Evolutionary conservation across 192 early-diverging fungal genomes (phyloP).

Genomic region (Coemansia sp.): DNA sequence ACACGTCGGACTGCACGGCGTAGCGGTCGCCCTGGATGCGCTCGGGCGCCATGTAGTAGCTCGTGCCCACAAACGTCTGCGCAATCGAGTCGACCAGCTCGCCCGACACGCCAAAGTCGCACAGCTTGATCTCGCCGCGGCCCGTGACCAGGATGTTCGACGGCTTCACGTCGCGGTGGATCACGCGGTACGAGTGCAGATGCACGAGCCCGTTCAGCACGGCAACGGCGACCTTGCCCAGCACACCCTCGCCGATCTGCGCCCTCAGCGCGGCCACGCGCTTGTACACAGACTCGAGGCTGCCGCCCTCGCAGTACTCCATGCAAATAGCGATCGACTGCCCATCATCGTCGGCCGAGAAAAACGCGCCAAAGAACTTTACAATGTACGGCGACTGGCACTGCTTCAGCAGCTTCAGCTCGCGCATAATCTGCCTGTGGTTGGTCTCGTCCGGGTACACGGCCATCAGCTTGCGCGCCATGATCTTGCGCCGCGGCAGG

Average conservation of each 20-base stretch:
- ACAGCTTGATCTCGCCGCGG: slow-evolving; percentile 90
- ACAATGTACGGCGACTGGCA: slow-evolving; percentile 95
- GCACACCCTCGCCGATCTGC: slow-evolving; percentile 82
- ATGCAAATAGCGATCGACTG: slow-evolving; percentile 88
- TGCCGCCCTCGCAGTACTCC: slow-evolving; percentile 95
- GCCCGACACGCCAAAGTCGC: slow-evolving; percentile 96
- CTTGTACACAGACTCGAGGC: slow-evolving; percentile 90
- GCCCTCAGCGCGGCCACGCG: slow-evolving; percentile 62
- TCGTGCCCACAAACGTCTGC: slow-evolving; percentile 95
- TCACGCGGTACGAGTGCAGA: slow-evolving; percentile 79
- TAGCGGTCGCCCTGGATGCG: slow-evolving; percentile 90
- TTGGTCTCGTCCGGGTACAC: slow-evolving; percentile 66
- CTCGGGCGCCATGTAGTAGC: slow-evolving; percentile 97
- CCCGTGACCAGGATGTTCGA: slow-evolving; percentile 94
- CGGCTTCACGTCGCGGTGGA: slow-evolving; percentile 98
- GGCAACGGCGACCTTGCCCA: slow-evolving; percentile 86
- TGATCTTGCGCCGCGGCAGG: slow-evolving; percentile 66
- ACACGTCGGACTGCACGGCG: slow-evolving; percentile 91
- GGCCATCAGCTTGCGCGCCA: slow-evolving; percentile 88
- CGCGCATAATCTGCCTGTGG: slow-evolving; percentile 84
- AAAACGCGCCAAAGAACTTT: slow-evolving; percentile 90
- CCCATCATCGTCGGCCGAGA: slow-evolving; percentile 72
- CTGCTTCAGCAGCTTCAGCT: slow-evolving; percentile 83
- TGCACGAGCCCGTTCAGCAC: slow-evolving; percentile 93
- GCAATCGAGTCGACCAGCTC: slow-evolving; percentile 86